Percentiles rank a stretch among this genome's conserved stretches.
Evolutionary conservation across 1,284 basidiomycete genomes (phyloP).

Genomic region (Cryptococcus sp.): DNA sequence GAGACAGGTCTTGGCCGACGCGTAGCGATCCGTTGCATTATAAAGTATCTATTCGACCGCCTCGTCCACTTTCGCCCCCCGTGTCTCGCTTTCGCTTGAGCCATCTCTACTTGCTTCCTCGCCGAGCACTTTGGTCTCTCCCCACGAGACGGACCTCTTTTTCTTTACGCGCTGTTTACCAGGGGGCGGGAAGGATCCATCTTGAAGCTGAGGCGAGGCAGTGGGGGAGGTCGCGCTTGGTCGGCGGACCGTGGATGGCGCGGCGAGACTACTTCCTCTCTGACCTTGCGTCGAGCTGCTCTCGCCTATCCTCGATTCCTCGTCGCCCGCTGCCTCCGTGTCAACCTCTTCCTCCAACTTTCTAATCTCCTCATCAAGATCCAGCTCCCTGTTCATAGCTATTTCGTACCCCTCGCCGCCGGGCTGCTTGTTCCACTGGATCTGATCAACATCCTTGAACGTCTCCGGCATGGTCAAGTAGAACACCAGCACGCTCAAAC

Average conservation of each 20-base stretch:
- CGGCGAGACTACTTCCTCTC: too few species aligned
- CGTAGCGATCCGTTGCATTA: too few species aligned
- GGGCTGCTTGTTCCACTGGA: conserved; percentile 45
- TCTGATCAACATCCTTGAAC: conserved; percentile 65
- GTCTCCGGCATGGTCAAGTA: conserved; percentile 84
- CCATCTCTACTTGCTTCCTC: conserved; percentile 20
- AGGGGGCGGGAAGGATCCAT: too few species aligned
- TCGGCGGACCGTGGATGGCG: too few species aligned
- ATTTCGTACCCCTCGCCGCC: conserved; percentile 38
- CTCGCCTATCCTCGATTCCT: conserved; percentile 25
- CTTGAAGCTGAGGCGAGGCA: too few species aligned
- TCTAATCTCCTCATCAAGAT: conserved; percentile 53
- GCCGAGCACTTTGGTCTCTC: conserved; percentile 48
- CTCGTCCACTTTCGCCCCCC: too few species aligned
- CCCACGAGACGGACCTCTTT: conserved; percentile 47
- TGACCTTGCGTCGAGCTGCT: neutral
- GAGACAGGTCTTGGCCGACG: too few species aligned
- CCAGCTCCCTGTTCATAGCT: conserved; percentile 34
- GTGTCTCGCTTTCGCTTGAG: neutral
- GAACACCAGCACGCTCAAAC: conserved; percentile 83
- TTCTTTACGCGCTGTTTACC: conserved; percentile 20
- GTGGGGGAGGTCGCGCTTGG: too few species aligned
- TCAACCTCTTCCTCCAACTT: conserved; percentile 44
- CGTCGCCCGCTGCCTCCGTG: conserved; percentile 19
- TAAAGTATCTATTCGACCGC: too few species aligned